phyloP scores from a whole-genome alignment of 306 rosid genomes.

The Senna tora region DNA sequence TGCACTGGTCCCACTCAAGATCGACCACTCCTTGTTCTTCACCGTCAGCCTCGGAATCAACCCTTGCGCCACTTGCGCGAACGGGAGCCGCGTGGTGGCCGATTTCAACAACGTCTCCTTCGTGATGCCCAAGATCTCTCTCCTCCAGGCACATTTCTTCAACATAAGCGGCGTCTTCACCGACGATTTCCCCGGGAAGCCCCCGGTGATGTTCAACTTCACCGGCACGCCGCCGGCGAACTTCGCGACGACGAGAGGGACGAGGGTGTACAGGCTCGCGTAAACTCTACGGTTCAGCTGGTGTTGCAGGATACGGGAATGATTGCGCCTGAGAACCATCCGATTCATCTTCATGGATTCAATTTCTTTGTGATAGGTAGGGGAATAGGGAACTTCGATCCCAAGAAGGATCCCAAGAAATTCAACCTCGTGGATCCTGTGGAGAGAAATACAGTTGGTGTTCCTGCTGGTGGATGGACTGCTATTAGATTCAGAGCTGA shows the following conservation, averaged over 20 bases:
- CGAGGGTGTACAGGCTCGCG: slow-evolving; percentile 70
- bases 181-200: slow-evolving; percentile 77
- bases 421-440: slow-evolving; percentile 83
- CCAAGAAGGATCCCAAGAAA: slow-evolving; percentile 56
- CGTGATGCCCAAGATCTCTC: slow-evolving; percentile 73
- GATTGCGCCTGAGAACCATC: slow-evolving; percentile 84
- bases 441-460: slow-evolving; percentile 82
- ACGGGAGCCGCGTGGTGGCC: slow-evolving; percentile 67
- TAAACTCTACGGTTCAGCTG: slow-evolving; percentile 77
- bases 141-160: slow-evolving; percentile 86
- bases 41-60: slow-evolving; percentile 76
- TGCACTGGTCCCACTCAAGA: slow-evolving; percentile 65
- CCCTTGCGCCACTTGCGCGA: slow-evolving; percentile 61
- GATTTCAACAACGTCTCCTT: slow-evolving; percentile 75
- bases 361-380: slow-evolving; percentile 80
- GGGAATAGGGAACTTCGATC: slow-evolving; percentile 73
- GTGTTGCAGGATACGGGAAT: slow-evolving; percentile 86
- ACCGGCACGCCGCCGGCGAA: slow-evolving; percentile 64
- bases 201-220: slow-evolving; percentile 56
- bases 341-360: slow-evolving; percentile 84
- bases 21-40: slow-evolving; percentile 76
- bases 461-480: slow-evolving; percentile 85
- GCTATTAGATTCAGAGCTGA: slow-evolving; percentile 85
- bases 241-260: slow-evolving; percentile 62
- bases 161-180: slow-evolving; percentile 74